A percentile compares a stretch with the other conserved stretches of the same genome.
Conservation (phyloP, 495 filamentous ascomycete genomes). For the Aspergillus homomorphus region DNA sequence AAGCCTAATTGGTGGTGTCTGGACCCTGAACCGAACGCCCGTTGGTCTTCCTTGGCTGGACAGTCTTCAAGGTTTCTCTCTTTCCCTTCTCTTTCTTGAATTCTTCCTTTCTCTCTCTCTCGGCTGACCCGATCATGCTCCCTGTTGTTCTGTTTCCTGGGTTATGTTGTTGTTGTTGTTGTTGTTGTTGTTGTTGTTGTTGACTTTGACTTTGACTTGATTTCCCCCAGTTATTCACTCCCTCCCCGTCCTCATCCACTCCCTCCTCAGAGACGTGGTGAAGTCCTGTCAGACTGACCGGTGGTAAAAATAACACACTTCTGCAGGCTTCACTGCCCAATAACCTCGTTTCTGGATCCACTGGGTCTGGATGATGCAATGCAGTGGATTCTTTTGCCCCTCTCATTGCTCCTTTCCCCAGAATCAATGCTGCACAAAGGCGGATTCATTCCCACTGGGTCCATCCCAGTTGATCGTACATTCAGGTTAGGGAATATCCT, state of each 20-base stretch:
- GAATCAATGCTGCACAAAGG: background rate
- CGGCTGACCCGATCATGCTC: background rate
- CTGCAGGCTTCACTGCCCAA: constrained; percentile 13
- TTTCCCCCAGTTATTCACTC: background rate
- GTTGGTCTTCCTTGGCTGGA: too few species aligned
- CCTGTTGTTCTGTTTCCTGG: too few species aligned
- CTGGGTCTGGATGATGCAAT: constrained; percentile 4
- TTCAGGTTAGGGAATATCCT: background rate
- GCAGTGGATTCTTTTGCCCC: constrained; percentile 7
- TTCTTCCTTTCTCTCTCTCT: background rate
- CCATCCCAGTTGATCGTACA: background rate
- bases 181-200: too few species aligned
- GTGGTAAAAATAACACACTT: constrained; percentile 7
- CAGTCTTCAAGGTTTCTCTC: too few species aligned
- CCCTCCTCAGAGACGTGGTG: constrained; percentile 15
- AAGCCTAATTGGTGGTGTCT: background rate
- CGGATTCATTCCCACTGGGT: background rate
- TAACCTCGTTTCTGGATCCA: constrained; percentile 9
- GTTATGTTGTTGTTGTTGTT: too few species aligned
- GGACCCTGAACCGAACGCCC: background rate
- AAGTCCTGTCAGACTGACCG: constrained; percentile 16
- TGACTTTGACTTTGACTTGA: background rate
- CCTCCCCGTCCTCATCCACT: constrained; percentile 6
- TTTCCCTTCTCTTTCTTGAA: background rate
- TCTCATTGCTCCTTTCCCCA: background rate